A percentile compares a stretch with the other conserved stretches of the same genome.
phyloP scores from a whole-genome alignment of 2,329 filamentous ascomycete species.

The Fusarium sp. region DNA sequence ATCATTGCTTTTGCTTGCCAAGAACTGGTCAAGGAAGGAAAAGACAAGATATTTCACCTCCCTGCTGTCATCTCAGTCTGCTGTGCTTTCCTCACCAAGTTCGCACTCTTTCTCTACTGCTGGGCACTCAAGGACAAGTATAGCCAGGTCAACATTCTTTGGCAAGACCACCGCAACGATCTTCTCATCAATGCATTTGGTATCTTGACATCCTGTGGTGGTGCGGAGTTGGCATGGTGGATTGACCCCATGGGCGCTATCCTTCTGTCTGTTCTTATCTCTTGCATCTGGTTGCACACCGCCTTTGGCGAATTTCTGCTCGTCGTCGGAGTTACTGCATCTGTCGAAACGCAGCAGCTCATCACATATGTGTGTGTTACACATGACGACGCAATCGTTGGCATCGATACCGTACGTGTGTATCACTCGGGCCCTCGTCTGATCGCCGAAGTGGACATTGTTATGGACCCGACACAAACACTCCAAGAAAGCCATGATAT shows the following conservation, averaged over 20 bases:
- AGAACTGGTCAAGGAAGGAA: conserved; percentile 69
- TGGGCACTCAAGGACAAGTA: conserved; percentile 92
- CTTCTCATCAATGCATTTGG: conserved; percentile 96
- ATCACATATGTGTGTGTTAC: conserved; percentile 95
- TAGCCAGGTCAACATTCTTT: conserved; percentile 89
- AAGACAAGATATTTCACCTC: conserved; percentile 77
- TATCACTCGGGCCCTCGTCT: conserved; percentile 91
- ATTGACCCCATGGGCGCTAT: conserved; percentile 94
- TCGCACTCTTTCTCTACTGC: conserved; percentile 89
- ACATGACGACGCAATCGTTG: conserved; percentile 81
- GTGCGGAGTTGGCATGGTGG: conserved; percentile 91
- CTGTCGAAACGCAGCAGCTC: conserved; percentile 87
- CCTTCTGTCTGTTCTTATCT: conserved; percentile 81
- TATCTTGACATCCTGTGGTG: conserved; percentile 91
- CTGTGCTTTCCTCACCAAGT: conserved; percentile 86
- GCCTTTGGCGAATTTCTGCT: conserved; percentile 91
- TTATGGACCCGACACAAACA: conserved; percentile 82
- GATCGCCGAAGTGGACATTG: conserved; percentile 95
- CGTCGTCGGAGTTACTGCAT: conserved; percentile 88
- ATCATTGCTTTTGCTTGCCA: conserved; percentile 88
- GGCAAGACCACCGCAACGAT: conserved; percentile 98
- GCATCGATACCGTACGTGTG: conserved; percentile 94
- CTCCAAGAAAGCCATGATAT: conserved; percentile 89
- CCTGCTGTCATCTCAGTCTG: conserved; percentile 87
- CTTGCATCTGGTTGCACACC: conserved; percentile 83